phyloP scores from a whole-genome alignment of 352 stramenopile genomes.

The Phytophthora pini region DNA sequence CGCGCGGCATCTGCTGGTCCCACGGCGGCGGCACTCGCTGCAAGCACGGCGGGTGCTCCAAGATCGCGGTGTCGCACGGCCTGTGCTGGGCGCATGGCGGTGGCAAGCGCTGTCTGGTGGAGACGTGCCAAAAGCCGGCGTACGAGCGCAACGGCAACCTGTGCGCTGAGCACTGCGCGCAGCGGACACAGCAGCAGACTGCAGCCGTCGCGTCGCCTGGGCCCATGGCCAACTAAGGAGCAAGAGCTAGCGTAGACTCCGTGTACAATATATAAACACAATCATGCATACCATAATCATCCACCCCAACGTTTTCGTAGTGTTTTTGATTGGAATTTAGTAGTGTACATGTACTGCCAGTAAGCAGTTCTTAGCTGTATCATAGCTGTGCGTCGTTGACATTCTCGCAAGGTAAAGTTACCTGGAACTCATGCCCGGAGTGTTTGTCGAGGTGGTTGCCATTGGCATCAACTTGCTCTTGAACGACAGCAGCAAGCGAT shows the following conservation, averaged over 20 bases:
- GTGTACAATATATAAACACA: conserved; percentile 38
- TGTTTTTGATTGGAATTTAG: too few species aligned
- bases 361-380: too few species aligned
- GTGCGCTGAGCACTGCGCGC: conserved; percentile 39
- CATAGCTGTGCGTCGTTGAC: too few species aligned
- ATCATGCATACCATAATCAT: conserved; percentile 9
- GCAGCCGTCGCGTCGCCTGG: not conserved
- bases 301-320: too few species aligned
- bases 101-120: conserved; percentile 47
- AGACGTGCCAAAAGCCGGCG: conserved; percentile 54
- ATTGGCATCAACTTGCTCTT: not conserved
- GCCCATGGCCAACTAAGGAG: conserved; percentile 13
- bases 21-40: conserved; percentile 80
- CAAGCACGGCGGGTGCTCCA: conserved; percentile 53
- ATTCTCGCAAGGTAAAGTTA: too few species aligned
- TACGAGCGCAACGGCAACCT: conserved; percentile 68
- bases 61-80: conserved; percentile 52
- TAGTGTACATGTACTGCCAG: too few species aligned
- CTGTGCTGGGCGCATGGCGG: conserved; percentile 63
- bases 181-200: conserved; percentile 16
- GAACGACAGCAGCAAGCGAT: not conserved
- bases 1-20: conserved; percentile 83
- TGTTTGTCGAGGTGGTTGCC: not conserved
- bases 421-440: too few species aligned
- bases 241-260: conserved; percentile 13